Evolutionary conservation across 192 early-diverging fungal species (phyloP).

Genomic region (Coemansia sp.): DNA sequence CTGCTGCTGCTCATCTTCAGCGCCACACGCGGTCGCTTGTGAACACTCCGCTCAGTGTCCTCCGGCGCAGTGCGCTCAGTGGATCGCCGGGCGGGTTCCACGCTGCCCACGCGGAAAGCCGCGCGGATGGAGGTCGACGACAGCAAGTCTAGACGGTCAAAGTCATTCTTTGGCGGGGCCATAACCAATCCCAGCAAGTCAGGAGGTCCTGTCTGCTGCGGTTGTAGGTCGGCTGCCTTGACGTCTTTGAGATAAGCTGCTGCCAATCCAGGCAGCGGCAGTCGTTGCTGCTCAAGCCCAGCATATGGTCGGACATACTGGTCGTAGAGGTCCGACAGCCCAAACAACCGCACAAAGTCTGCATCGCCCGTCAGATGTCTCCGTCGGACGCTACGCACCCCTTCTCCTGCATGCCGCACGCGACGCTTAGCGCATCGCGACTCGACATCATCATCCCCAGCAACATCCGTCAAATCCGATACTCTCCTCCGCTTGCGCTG

Average conservation of each 20-base stretch:
- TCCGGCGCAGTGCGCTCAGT: neutral
- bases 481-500: constrained; percentile 15
- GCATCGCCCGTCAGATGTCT: constrained; percentile 33
- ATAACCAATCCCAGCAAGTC: constrained; percentile 38
- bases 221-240: neutral
- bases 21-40: constrained; percentile 36
- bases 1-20: constrained; percentile 25
- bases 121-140: constrained; percentile 35
- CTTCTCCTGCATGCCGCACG: neutral
- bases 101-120: constrained; percentile 28
- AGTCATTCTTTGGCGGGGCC: constrained; percentile 48
- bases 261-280: constrained; percentile 29
- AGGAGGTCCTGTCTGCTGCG: constrained; percentile 1
- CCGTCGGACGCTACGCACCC: neutral
- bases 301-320: constrained; percentile 45
- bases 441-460: neutral
- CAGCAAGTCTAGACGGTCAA: constrained; percentile 34
- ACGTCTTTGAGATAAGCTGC: constrained; percentile 38
- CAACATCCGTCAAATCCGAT: constrained; percentile 9
- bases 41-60: neutral
- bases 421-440: neutral
- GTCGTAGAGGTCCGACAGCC: constrained; percentile 31
- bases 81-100: neutral
- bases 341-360: constrained; percentile 38
- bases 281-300: constrained; percentile 2